phyloP scores from a whole-genome alignment of 257 asterid species.

The Solanum ossicruentum region DNA sequence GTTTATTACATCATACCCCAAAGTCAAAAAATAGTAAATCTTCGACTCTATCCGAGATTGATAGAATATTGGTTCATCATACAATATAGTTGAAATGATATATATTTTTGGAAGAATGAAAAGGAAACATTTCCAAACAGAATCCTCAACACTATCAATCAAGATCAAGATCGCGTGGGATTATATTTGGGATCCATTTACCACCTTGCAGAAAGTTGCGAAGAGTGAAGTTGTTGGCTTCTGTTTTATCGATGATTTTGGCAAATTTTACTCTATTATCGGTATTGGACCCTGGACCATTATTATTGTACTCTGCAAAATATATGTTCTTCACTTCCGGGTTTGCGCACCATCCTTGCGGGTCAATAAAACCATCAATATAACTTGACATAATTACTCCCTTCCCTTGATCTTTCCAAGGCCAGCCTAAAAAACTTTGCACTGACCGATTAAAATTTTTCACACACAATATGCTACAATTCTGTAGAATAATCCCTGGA shows the following conservation, averaged over 20 bases:
- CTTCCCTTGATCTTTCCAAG: background rate
- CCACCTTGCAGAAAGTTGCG: background rate
- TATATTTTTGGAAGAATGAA: no score
- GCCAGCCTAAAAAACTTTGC: background rate
- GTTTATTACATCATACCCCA: no score
- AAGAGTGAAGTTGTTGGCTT: background rate
- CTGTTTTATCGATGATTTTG: background rate
- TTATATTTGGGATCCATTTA: background rate
- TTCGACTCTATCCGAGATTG: no score
- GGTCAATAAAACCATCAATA: background rate
- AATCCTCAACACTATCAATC: background rate
- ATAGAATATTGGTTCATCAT: no score
- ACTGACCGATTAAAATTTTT: background rate
- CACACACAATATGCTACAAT: background rate
- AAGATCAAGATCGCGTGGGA: background rate
- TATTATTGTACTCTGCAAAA: background rate
- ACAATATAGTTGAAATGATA: no score
- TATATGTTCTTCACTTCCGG: background rate
- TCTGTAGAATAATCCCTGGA: background rate
- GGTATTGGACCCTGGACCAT: background rate
- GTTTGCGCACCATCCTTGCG: background rate
- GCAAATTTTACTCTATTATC: background rate
- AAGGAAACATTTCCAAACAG: background rate
- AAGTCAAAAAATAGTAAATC: no score
- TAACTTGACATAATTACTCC: background rate